phyloP scores from a whole-genome alignment of 768 basidiomycete species.

The Boletus bicolor region DNA sequence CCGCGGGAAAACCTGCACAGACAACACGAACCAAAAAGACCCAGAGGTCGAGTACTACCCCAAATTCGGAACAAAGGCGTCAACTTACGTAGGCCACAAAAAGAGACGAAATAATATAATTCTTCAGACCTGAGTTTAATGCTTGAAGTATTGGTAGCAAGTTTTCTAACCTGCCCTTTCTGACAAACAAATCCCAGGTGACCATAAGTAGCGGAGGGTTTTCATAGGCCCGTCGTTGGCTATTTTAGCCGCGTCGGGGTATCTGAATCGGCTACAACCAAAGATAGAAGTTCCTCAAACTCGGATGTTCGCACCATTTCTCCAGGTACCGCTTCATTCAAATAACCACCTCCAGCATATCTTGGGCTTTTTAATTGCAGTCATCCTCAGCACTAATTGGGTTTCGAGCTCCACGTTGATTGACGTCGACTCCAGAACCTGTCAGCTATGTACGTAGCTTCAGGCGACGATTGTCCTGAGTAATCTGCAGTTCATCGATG shows the following conservation, averaged over 20 bases:
- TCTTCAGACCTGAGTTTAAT: not conserved
- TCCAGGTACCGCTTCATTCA: not conserved
- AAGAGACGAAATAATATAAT: not conserved
- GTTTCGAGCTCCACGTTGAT: not conserved
- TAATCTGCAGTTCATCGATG: not conserved
- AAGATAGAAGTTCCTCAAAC: not conserved
- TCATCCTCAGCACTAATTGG: not conserved
- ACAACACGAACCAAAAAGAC: conserved; percentile 12
- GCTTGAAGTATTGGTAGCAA: not conserved
- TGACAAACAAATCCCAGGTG: not conserved
- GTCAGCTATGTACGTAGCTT: not conserved
- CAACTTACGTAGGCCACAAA: not conserved
- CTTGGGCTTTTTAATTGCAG: not conserved
- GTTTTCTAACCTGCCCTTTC: not conserved
- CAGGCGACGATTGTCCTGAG: not conserved
- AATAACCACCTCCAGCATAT: not conserved
- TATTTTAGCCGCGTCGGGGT: not conserved
- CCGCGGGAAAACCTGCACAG: not conserved
- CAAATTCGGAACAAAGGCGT: conserved; percentile 9
- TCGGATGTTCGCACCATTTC: too few relatives aligned
- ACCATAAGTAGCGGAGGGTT: not conserved
- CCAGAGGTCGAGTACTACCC: not conserved
- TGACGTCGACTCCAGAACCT: not conserved
- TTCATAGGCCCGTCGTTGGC: not conserved
- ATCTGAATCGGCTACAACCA: not conserved